Evolutionary conservation across 2,329 filamentous ascomycete species (phyloP).

Genomic region (Alternaria postmessia): DNA sequence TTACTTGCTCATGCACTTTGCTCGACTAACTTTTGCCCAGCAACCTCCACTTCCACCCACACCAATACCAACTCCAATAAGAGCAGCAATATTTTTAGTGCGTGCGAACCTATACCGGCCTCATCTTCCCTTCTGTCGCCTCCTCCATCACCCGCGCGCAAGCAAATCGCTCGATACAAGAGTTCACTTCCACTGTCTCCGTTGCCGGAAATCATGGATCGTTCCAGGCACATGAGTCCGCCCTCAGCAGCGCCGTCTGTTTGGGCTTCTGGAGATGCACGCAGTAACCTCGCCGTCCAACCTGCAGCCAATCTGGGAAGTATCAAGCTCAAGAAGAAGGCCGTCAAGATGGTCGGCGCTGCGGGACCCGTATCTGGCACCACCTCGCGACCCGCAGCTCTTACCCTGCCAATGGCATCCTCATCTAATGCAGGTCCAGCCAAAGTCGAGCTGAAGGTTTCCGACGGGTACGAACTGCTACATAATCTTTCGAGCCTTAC

Average conservation of each 20-base stretch:
- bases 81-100: background rate
- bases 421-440: constrained; percentile 12
- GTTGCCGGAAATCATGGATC: constrained; percentile 21
- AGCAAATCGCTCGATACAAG: background rate
- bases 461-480: constrained; percentile 25
- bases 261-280: constrained; percentile 13
- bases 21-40: constrained; percentile 8
- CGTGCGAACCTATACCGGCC: background rate
- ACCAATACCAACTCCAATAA: background rate
- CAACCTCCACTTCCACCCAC: constrained; percentile 6
- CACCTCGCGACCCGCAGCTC: background rate
- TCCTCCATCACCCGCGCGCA: constrained; percentile 16
- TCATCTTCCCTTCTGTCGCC: constrained; percentile 9
- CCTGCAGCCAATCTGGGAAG: constrained; percentile 22
- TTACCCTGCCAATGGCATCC: background rate
- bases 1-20: constrained; percentile 4
- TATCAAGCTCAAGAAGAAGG: constrained; percentile 41
- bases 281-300: constrained; percentile 34
- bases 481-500: background rate
- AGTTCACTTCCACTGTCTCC: background rate
- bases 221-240: constrained; percentile 12
- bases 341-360: constrained; percentile 37
- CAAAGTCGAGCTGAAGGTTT: constrained; percentile 10
- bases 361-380: constrained; percentile 13
- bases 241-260: constrained; percentile 5